A percentile compares a stretch with the other conserved stretches of the same genome.
phyloP scores from a whole-genome alignment of 352 stramenopile genomes.

The Phytophthora aleatoria region DNA sequence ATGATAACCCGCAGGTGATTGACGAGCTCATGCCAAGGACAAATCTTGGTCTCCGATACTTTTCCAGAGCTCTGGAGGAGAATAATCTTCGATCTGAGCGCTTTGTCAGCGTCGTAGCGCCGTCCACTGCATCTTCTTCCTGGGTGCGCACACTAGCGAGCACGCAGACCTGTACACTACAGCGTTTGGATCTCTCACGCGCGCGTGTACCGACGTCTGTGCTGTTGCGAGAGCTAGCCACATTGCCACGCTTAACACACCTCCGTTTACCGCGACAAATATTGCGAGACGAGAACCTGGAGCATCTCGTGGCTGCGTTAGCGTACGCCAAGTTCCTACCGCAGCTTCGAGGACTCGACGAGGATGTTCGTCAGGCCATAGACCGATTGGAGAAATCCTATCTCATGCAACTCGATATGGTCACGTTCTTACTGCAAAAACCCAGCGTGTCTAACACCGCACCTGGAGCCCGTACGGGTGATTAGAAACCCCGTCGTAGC shows the following conservation, averaged over 20 bases:
- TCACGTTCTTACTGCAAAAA: slow-evolving; percentile 60
- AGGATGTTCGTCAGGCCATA: slow-evolving; percentile 61
- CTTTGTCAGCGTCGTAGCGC: slow-evolving; percentile 71
- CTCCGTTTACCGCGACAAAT: slow-evolving; percentile 67
- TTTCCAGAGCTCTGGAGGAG: slow-evolving; percentile 54
- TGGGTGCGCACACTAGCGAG: slow-evolving; percentile 61
- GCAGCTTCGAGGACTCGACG: slow-evolving; percentile 57
- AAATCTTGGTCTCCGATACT: slow-evolving; percentile 49
- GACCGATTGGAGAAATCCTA: slow-evolving; percentile 77
- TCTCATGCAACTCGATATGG: slow-evolving; percentile 69
- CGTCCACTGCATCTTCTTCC: slow-evolving; percentile 53
- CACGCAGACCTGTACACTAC: slow-evolving; percentile 60
- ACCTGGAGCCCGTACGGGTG: slow-evolving; percentile 1
- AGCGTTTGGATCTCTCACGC: slow-evolving; percentile 66
- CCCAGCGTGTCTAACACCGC: not conserved
- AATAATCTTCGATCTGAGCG: slow-evolving; percentile 47
- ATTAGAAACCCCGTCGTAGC: slow-evolving; percentile 3
- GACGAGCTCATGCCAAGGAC: slow-evolving; percentile 50
- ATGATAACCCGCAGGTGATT: slow-evolving; percentile 19
- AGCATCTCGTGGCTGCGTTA: slow-evolving; percentile 76
- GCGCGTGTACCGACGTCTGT: slow-evolving; percentile 65
- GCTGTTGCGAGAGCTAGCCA: slow-evolving; percentile 57
- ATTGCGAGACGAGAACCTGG: slow-evolving; percentile 71
- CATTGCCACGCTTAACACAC: slow-evolving; percentile 62
- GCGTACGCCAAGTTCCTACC: slow-evolving; percentile 56